Evolutionary conservation across 2,329 filamentous ascomycete species (phyloP), one percentile per base, ranked within the genome.

Genomic region (Pestalotiopsis sp.): DNA sequence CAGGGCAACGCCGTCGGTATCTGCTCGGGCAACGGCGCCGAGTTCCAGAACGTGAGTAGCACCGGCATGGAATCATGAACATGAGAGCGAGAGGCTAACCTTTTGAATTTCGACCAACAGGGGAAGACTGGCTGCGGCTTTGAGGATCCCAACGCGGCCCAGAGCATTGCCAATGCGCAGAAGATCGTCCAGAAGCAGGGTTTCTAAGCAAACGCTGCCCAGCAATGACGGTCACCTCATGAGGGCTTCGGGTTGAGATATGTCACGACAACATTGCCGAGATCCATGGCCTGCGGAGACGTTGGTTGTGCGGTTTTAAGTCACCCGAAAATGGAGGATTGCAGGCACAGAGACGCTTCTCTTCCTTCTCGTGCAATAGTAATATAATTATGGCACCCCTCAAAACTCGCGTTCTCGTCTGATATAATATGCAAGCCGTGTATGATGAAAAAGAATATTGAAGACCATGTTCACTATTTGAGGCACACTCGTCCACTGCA

Each of bases 111-210:
- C 20, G 17, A 3, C 4, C 9, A 52, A 9, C 44, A 52, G 44
- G 78, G 78, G 61, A 80, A 80, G 75, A 75, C 75, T 35, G 79
- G 78, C 57, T 80, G 78, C 55, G 75, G 75, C 57, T 80, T 80
- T 65, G 75, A 75, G 59, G 78, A 81, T 69, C 77, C 78, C 20
- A 77, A 80, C 65, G 72, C 78, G 4, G 68, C 67, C 20, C 66
- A 73, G 65, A 75, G 71, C 56, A 75, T 78, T 38, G 71, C 71
- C n/a, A 72, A 71, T 44, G 77, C 77, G 6, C 4, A 79, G 72
- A 73, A 73, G 11, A 75, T 77, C 66, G 75, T 76, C 64, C 71
- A 74, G 67, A 73, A 77, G 71, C 78, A 80, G 69, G 78, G 78
- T 20, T 80, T 79, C 69, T 78, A 74, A 70, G 55, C 17, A 44